Evolutionary conservation across 2,329 filamentous ascomycete genomes (phyloP).

Genomic region (Fulvia fulva): DNA sequence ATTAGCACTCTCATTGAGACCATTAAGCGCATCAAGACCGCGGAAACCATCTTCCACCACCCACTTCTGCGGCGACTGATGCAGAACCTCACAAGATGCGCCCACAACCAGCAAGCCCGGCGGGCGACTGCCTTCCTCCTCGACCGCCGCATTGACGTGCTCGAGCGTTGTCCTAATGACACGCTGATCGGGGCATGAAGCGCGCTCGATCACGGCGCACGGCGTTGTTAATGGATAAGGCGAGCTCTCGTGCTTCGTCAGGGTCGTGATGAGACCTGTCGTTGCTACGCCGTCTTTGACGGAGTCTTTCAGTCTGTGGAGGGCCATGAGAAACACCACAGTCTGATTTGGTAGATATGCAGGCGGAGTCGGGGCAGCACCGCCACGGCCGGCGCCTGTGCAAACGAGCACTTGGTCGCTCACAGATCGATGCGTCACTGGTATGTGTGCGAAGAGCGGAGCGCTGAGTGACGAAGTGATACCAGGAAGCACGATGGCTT

Average conservation of each 20-base stretch:
- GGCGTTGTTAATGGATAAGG: slow-evolving; percentile 64
- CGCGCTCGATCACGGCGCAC: slow-evolving; percentile 88
- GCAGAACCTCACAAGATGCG: slow-evolving; percentile 73
- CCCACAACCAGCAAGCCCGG: slow-evolving; percentile 87
- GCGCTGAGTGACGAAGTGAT: slow-evolving; percentile 85
- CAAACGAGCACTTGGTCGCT: slow-evolving; percentile 94
- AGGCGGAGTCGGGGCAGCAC: slow-evolving; percentile 75
- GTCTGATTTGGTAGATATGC: slow-evolving; percentile 73
- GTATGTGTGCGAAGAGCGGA: slow-evolving; percentile 82
- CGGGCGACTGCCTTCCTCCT: slow-evolving; percentile 82
- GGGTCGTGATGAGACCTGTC: slow-evolving; percentile 58
- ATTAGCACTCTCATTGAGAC: slow-evolving; percentile 27
- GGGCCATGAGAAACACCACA: slow-evolving; percentile 89
- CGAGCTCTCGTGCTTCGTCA: slow-evolving; percentile 49
- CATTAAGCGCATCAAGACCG: slow-evolving; percentile 58
- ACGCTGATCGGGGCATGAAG: slow-evolving; percentile 89
- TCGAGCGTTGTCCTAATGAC: slow-evolving; percentile 84
- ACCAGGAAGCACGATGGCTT: slow-evolving; percentile 70
- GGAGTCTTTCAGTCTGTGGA: slow-evolving; percentile 72
- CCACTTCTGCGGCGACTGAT: slow-evolving; percentile 65
- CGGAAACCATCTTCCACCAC: slow-evolving; percentile 81
- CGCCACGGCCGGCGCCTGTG: slow-evolving; percentile 91
- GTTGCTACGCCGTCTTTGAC: neutral
- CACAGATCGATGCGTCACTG: slow-evolving; percentile 81
- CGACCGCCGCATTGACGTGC: slow-evolving; percentile 75